These are phyloP conservation scores for Pulveroboletus sp. DNA, from an alignment of 768 basidiomycete genomes.

Conservation along the genomic window DNA sequence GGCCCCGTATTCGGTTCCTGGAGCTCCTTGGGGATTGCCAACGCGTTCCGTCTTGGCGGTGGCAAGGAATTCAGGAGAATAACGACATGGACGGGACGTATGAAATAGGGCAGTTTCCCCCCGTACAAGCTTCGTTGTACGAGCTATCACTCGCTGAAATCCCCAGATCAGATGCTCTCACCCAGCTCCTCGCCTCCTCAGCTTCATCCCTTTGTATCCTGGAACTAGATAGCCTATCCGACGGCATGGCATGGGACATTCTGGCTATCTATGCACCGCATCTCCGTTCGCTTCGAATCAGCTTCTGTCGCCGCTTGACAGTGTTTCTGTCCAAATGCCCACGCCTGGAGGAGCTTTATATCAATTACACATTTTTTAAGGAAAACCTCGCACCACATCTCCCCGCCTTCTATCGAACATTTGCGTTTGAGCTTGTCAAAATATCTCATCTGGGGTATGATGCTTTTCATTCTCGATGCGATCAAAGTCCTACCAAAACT, in stretches of 20 bases:
- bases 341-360: conserved; percentile 38
- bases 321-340: conserved; percentile 35
- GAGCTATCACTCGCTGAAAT: conserved; percentile 40
- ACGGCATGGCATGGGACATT: conserved; percentile 13
- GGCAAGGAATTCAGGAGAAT: too few relatives aligned
- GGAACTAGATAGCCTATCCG: conserved; percentile 34
- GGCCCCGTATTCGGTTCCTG: conserved; percentile 38
- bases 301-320: conserved; percentile 32
- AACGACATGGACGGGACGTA: too few relatives aligned
- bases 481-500: conserved; percentile 32
- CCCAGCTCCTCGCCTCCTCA: conserved; percentile 40
- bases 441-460: conserved; percentile 3
- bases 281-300: conserved; percentile 44
- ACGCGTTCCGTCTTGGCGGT: conserved; percentile 9
- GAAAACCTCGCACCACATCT: conserved; percentile 31
- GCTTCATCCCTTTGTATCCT: conserved; percentile 35
- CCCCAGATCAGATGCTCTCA: conserved; percentile 28
- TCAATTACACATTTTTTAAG: conserved; percentile 34
- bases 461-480: conserved; percentile 30
- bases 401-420: conserved; percentile 39
- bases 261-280: conserved; percentile 22
- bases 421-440: conserved; percentile 34
- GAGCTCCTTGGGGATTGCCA: conserved; percentile 14
- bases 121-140: conserved; percentile 30
- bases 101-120: conserved; percentile 4